These are phyloP conservation scores for Cicer pinnatifidum DNA, from an alignment of 306 rosid species.

Conservation along the genomic window DNA sequence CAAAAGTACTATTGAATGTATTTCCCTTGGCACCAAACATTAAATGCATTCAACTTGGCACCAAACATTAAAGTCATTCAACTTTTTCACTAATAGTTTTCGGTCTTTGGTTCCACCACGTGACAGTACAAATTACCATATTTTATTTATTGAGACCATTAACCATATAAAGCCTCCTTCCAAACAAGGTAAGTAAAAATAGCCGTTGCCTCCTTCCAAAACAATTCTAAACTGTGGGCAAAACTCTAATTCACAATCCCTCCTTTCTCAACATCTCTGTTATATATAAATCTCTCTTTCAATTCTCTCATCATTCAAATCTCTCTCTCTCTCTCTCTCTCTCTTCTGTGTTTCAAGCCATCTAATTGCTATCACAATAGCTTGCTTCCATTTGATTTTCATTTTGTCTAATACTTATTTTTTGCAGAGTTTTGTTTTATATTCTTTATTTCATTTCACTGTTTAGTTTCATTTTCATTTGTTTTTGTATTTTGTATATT, in stretches of 20 bases:
- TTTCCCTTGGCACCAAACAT: no score
- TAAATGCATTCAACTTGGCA: slow-evolving; percentile 14
- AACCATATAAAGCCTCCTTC: slow-evolving; percentile 17
- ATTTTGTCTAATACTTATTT: slow-evolving; percentile 11
- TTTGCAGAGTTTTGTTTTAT: slow-evolving; percentile 29
- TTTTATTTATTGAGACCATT: slow-evolving; percentile 17
- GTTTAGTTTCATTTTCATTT: background rate
- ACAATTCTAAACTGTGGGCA: background rate
- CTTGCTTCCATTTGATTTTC: background rate
- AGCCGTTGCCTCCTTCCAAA: slow-evolving; percentile 41
- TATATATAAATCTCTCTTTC: background rate
- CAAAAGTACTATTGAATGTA: background rate
- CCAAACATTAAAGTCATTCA: background rate
- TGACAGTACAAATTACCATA: slow-evolving; percentile 29
- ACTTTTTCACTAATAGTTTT: slow-evolving; percentile 4
- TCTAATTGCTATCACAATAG: background rate
- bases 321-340: slow-evolving; percentile 5
- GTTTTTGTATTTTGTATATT: background rate
- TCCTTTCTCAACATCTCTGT: background rate
- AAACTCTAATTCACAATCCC: background rate
- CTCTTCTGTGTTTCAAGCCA: background rate
- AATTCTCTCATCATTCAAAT: background rate
- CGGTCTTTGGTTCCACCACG: slow-evolving; percentile 26
- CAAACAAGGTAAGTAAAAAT: background rate
- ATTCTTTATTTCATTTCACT: background rate